Percentiles rank a stretch among this genome's conserved stretches.
These are phyloP conservation scores for Xylaria polymorpha DNA, from an alignment of 2,329 filamentous ascomycete species.

Conservation along the genomic window DNA sequence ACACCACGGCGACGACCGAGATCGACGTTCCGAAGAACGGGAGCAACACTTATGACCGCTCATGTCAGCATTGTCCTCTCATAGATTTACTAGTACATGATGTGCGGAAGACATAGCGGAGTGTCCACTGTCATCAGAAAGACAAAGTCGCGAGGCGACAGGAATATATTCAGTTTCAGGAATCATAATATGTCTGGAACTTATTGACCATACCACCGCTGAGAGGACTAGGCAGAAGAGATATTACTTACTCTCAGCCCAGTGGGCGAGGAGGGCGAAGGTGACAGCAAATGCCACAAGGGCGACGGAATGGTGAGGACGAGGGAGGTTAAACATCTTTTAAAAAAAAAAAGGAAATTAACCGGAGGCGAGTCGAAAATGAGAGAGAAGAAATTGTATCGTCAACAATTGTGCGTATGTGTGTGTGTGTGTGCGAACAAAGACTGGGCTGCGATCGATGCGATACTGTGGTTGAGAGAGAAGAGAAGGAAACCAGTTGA, in stretches of 20 bases:
- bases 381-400: background rate
- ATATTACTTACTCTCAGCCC: constrained; percentile 20
- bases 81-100: background rate
- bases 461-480: background rate
- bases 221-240: background rate
- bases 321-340: constrained; percentile 10
- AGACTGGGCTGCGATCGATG: background rate
- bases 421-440: background rate
- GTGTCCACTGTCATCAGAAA: background rate
- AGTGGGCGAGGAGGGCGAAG: constrained; percentile 4
- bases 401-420: background rate
- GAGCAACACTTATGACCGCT: constrained; percentile 2
- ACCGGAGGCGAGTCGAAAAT: background rate
- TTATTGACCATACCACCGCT: too few relatives aligned
- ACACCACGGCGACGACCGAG: background rate
- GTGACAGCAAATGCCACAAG: constrained; percentile 4
- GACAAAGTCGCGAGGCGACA: background rate
- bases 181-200: background rate
- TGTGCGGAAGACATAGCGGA: background rate
- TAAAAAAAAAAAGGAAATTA: background rate
- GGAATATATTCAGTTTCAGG: background rate
- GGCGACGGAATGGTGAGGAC: background rate
- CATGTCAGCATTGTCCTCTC: background rate
- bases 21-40: background rate
- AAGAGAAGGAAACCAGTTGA: background rate